phyloP scores from a whole-genome alignment of 78 protist genomes.

The Acrasis kona region DNA sequence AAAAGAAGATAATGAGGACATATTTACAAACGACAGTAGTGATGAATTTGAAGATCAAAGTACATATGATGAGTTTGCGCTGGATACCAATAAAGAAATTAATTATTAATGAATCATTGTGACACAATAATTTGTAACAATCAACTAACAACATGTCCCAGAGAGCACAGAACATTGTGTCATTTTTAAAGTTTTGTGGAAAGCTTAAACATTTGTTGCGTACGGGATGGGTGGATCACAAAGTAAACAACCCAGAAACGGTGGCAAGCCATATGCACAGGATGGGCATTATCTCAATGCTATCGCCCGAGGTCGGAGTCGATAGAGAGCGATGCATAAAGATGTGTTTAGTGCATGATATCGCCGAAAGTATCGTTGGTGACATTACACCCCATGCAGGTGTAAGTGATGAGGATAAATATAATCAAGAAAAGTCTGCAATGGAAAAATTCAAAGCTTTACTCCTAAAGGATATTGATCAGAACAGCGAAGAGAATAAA shows the following conservation, averaged over 20 bases:
- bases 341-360: slow-evolving; percentile 17
- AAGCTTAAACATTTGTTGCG: background rate
- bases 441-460: background rate
- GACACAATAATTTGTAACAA: no score
- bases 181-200: slow-evolving; percentile 7
- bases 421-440: slow-evolving; percentile 1
- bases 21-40: no score
- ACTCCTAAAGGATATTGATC: background rate
- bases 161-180: no score
- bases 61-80: no score
- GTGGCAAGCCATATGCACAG: slow-evolving; percentile 30
- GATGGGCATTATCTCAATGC: slow-evolving; percentile 17
- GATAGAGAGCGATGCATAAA: background rate
- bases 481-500: background rate
- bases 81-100: no score
- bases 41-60: no score
- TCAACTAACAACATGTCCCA: no score
- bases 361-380: slow-evolving; percentile 24
- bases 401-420: slow-evolving; percentile 1
- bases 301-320: background rate
- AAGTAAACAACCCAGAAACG: slow-evolving; percentile 2
- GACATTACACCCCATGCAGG: slow-evolving; percentile 20
- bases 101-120: no score
- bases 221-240: slow-evolving; percentile 29
- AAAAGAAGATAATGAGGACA: no score